These are phyloP conservation scores for Filobasidium wieringae DNA, from an alignment of 768 basidiomycete species.

Conservation along the genomic window DNA sequence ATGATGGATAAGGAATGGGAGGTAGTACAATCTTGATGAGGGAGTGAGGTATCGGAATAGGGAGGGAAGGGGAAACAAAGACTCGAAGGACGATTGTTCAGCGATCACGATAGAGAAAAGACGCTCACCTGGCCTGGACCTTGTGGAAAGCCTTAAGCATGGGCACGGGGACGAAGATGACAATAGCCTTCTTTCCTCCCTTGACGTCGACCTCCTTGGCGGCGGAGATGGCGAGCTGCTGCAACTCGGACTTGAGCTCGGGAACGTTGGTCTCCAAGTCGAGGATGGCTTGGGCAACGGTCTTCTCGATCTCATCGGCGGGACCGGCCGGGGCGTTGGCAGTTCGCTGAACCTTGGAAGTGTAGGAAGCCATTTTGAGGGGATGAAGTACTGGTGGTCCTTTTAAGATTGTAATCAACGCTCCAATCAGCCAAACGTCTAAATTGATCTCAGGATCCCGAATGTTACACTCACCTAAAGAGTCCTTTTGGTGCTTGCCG, in stretches of 20 bases:
- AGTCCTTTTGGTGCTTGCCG: too few species aligned
- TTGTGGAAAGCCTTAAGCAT: constrained; percentile 98
- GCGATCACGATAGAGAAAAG: neutral
- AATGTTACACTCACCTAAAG: too few species aligned
- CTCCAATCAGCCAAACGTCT: too few species aligned
- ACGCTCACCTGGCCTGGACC: constrained; percentile 78
- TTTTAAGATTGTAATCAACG: too few species aligned
- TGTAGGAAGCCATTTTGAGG: constrained; percentile 21
- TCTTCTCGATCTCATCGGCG: constrained; percentile 91
- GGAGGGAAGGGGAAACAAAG: neutral
- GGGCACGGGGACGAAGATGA: constrained; percentile 93
- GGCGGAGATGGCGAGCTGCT: constrained; percentile 90
- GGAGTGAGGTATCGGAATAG: neutral
- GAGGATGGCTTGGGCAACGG: constrained; percentile 87
- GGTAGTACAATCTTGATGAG: neutral
- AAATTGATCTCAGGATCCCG: too few species aligned
- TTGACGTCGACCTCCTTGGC: constrained; percentile 98
- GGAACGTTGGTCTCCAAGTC: constrained; percentile 98
- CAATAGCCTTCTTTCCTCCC: constrained; percentile 98
- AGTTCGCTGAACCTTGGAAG: constrained; percentile 77
- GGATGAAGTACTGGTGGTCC: neutral
- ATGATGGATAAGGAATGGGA: neutral
- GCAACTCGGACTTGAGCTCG: constrained; percentile 93
- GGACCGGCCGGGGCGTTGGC: constrained; percentile 86
- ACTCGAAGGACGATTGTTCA: neutral